Base-by-base conservation (phyloP, 106 monocot species). In the Dendrobium officinale region DNA sequence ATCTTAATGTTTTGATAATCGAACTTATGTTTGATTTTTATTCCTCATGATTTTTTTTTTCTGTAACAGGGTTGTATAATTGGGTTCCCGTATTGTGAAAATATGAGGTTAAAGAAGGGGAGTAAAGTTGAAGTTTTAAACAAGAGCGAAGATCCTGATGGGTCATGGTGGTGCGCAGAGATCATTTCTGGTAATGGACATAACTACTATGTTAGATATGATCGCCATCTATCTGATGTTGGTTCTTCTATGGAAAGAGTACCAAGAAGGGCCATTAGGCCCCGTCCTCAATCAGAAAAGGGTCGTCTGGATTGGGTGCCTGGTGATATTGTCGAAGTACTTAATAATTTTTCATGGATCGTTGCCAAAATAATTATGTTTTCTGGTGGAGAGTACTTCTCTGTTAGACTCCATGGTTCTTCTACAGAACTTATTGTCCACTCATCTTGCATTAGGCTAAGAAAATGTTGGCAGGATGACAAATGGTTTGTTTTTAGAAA, bases 401-500 rank as follows among this genome's bases (percentile, higher is more conserved):
- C 81, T 44, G 82, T 94, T 47, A 80, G 81, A 41, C 77, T 87
- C 26, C 48, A 85, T 44, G 86, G 88, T 42, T 82, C 81, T 9
- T 80, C 68, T 6, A 59, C 59, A 72, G 80, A 85, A 82, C 79
- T 91, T 43, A 78, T 41, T 42, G 86, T 77, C 16, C 83, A 82
- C 40, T 58, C 41, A 70, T 84, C 85, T 41, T 55, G 75, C 40
- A 72, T 92, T 41, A 80, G 93, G 75, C 19, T 82, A 48, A 68
- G 84, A 8, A 84, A 83, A 24, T 47, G 73, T 72, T 94, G 91
- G 94, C 77, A 80, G 75, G 81, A 90, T 72, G 55, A 81, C 85
- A 85, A 77, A 81, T 91, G 94, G 94, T 37, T 89, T 67, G 56
- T 76, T 42, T 76, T 88, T 68, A 59, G 45, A 77, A 88, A 94